Conservation (phyloP, 305 asterid genomes). For the Solanum aculeatissimum region DNA sequence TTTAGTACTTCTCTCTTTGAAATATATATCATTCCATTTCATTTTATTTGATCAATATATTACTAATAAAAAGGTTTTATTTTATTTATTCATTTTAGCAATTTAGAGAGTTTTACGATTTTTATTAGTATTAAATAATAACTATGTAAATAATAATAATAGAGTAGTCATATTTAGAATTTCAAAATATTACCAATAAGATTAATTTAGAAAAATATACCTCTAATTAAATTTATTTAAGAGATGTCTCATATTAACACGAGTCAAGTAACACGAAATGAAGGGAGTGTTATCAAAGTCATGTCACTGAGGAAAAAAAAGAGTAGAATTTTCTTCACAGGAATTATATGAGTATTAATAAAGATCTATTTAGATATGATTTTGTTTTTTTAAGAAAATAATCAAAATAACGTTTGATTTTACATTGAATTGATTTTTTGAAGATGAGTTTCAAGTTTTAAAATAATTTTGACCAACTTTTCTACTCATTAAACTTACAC, state of each 20-base stretch:
- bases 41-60: not conserved
- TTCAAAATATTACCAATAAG: not conserved
- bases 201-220: not conserved
- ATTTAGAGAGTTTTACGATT: not conserved
- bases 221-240: not conserved
- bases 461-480: not conserved
- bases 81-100: not conserved
- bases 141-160: not conserved
- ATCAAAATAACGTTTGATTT: not conserved
- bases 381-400: not conserved
- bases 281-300: not conserved
- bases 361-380: not conserved
- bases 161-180: not conserved
- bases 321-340: not conserved
- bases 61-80: too few relatives aligned
- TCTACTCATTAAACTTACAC: not conserved
- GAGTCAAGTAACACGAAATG: not conserved
- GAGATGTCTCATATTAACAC: not conserved
- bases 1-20: too few relatives aligned
- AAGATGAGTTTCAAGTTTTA: not conserved
- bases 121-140: not conserved
- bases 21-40: not conserved
- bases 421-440: not conserved
- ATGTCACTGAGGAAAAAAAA: not conserved
- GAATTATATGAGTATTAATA: not conserved